These are phyloP conservation scores for Phytophthora hybrid DNA, from an alignment of 352 stramenopile species.

Conservation along the genomic window DNA sequence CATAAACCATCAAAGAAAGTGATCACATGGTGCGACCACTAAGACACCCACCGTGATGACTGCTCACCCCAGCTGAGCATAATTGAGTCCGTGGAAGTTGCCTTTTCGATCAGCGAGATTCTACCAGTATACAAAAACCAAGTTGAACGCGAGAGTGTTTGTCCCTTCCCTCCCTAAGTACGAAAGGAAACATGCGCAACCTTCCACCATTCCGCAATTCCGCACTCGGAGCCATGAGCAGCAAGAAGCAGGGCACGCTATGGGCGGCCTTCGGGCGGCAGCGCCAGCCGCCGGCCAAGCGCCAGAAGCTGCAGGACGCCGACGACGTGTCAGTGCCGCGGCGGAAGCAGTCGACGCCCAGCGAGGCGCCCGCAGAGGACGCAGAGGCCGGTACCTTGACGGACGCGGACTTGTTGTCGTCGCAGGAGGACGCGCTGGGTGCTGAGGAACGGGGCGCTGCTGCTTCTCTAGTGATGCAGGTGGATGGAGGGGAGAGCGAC, in stretches of 20 bases:
- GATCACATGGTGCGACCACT: too few relatives aligned
- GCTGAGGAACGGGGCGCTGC: slow-evolving; percentile 18
- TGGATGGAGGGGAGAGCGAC: background rate
- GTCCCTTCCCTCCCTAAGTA: slow-evolving; percentile 16
- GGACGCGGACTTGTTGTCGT: slow-evolving; percentile 66
- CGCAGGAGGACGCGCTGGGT: slow-evolving; percentile 50
- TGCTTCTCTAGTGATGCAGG: background rate
- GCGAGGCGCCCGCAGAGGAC: background rate
- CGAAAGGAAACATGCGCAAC: slow-evolving; percentile 24
- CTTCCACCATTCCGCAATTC: slow-evolving; percentile 24
- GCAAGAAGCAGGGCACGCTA: slow-evolving; percentile 58
- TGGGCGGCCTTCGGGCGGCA: slow-evolving; percentile 53
- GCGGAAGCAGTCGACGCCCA: slow-evolving; percentile 13
- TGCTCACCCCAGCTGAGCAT: too few relatives aligned
- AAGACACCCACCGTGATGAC: too few relatives aligned
- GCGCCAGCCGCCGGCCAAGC: slow-evolving; percentile 36
- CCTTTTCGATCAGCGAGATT: background rate
- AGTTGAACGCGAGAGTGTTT: slow-evolving; percentile 12
- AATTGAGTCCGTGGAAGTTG: slow-evolving; percentile 1
- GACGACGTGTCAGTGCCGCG: slow-evolving; percentile 8
- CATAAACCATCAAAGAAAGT: too few relatives aligned
- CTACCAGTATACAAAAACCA: background rate
- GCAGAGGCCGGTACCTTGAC: slow-evolving; percentile 56
- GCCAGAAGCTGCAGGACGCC: slow-evolving; percentile 31
- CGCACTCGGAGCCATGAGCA: slow-evolving; percentile 27